These are phyloP conservation scores for Rhazya stricta DNA, from an alignment of 257 asterid species.

Conservation along the genomic window DNA sequence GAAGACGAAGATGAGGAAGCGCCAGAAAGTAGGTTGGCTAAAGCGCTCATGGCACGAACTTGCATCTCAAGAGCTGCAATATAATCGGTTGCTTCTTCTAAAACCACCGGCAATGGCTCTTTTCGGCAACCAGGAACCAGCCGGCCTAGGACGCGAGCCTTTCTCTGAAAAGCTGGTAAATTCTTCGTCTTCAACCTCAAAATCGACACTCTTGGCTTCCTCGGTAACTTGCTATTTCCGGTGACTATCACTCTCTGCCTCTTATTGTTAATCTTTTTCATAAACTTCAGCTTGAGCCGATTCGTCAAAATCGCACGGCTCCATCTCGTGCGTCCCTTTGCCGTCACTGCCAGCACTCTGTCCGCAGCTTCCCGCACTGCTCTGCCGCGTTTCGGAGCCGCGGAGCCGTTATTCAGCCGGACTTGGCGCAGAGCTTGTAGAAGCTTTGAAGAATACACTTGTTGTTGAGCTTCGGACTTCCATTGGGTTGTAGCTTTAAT, in stretches of 20 bases:
- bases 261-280: conserved; percentile 49
- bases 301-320: conserved; percentile 81
- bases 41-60: conserved; percentile 86
- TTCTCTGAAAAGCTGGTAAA: conserved; percentile 76
- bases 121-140: conserved; percentile 92
- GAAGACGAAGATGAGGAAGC: conserved; percentile 28
- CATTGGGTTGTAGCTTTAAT: conserved; percentile 28
- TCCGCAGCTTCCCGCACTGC: conserved; percentile 80
- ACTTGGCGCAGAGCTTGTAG: conserved; percentile 77
- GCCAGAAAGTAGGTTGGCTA: conserved; percentile 73
- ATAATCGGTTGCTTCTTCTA: conserved; percentile 86
- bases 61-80: conserved; percentile 97
- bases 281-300: conserved; percentile 65
- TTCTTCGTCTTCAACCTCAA: conserved; percentile 57
- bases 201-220: conserved; percentile 62
- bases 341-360: conserved; percentile 66
- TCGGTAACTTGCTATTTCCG: conserved; percentile 47
- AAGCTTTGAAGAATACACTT: conserved; percentile 74
- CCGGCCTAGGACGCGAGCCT: conserved; percentile 58
- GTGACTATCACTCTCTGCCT: conserved; percentile 32
- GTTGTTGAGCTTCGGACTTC: conserved; percentile 78
- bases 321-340: conserved; percentile 84
- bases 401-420: conserved; percentile 27
- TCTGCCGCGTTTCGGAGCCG: conserved; percentile 21
- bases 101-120: conserved; percentile 73